phyloP scores from a whole-genome alignment of 1,139 yeast genomes.

The Geotrichum macrosporum region DNA sequence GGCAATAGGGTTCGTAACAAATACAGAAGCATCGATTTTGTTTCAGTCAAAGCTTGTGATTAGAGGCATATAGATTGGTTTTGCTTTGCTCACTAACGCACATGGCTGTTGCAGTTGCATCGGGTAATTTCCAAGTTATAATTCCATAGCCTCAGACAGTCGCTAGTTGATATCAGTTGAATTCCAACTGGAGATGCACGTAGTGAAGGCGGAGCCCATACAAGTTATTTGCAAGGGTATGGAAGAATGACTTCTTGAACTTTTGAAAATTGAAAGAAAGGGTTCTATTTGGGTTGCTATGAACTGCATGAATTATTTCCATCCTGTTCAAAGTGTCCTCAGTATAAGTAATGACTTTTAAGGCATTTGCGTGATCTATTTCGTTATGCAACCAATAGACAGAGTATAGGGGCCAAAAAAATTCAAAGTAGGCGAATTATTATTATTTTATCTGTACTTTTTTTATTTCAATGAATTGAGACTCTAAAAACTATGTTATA shows the following conservation, averaged over 20 bases:
- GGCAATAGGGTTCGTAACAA: conserved; percentile 86
- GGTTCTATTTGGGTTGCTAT: not conserved
- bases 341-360: conserved; percentile 65
- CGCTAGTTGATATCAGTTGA: conserved; percentile 64
- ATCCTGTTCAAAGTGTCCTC: conserved; percentile 47
- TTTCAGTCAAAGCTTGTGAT: conserved; percentile 96
- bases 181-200: conserved; percentile 24
- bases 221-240: conserved; percentile 64
- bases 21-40: conserved; percentile 58
- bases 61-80: conserved; percentile 44
- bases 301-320: conserved; percentile 24
- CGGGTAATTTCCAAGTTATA: conserved; percentile 41
- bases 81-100: conserved; percentile 42
- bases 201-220: conserved; percentile 59
- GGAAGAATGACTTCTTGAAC: conserved; percentile 50
- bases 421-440: conserved; percentile 46
- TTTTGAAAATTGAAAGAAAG: conserved; percentile 31
- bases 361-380: conserved; percentile 43
- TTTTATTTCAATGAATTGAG: not conserved
- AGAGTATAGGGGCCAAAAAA: conserved; percentile 60
- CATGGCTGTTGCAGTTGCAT: conserved; percentile 42
- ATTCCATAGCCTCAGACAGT: conserved; percentile 64
- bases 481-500: no score
- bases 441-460: not conserved
- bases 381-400: conserved; percentile 58